Evolutionary conservation across 306 rosid genomes (phyloP), one percentile per base, ranked within the genome.

Genomic region (Acacia acuminata): DNA sequence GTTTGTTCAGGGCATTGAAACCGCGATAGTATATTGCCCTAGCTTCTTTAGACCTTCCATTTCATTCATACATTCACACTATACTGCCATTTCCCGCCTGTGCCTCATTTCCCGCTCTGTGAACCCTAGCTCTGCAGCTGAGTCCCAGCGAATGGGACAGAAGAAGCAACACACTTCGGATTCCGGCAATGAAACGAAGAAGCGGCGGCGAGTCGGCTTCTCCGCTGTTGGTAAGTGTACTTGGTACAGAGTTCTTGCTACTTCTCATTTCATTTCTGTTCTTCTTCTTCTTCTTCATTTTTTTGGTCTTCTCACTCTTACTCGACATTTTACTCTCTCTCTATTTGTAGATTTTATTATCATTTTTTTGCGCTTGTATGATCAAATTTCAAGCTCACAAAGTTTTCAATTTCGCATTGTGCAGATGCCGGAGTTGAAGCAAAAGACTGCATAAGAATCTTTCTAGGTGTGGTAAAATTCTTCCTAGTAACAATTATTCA

Each of bases 191-290:
- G 94, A 93, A 19, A 65, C 79, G 5, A 89, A 87, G 85, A 95
- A 95, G 43, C 86, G 91, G 55, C 94, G 97, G 53, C 98, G 98
- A 44, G 97, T 89, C 5, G 95, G 86, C 34, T 89, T 93, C 92
- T 85, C 89, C 73, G 63, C 47, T 51, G 40, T 73, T 55, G 92
- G 92, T 89, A 47, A 47, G 83, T 85, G 56, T 40, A 32, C 36
- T 24, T 64, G 30, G 42, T 44, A 48, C 77, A 58, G 19, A 47
- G 19, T 24, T 3, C 48, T 67, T 42, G 11, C 7, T 64, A 7
- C 58, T 73, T 42, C 9, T 10, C 2, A n/a, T 65, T 13, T 70
- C 22, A 8, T 58, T 58, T 24, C 2, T 20, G 11, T 67, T 53
- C 60, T 53, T 53, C 22, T 53, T 53, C 58, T n/a, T 20, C 25